These are phyloP conservation scores for Herpetomonas tarakana DNA, from an alignment of 208 protist species.

Conservation along the genomic window DNA sequence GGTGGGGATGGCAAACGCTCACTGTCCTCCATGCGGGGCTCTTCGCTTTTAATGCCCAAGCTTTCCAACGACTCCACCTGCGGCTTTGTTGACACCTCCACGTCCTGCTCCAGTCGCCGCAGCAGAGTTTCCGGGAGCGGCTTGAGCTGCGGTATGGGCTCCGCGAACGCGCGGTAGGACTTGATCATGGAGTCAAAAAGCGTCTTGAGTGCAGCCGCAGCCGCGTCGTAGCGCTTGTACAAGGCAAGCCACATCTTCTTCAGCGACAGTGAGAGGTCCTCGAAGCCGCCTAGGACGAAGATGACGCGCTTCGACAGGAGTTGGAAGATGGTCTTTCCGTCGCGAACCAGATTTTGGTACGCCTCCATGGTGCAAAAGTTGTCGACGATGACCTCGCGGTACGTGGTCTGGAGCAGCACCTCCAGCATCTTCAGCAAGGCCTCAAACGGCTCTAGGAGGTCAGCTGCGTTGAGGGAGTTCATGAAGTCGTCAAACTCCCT, in stretches of 20 bases:
- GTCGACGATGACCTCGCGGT: constrained; percentile 55
- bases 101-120: constrained; percentile 33
- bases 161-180: constrained; percentile 47
- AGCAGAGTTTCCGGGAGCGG: constrained; percentile 39
- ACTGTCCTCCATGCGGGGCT: not conserved
- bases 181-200: constrained; percentile 51
- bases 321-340: constrained; percentile 65
- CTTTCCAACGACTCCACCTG: constrained; percentile 39
- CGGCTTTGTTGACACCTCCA: constrained; percentile 25
- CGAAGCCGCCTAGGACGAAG: constrained; percentile 59
- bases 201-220: constrained; percentile 23
- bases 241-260: constrained; percentile 49
- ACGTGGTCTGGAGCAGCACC: constrained; percentile 30
- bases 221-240: constrained; percentile 34
- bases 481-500: constrained; percentile 47
- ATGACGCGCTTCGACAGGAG: constrained; percentile 58
- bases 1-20: not conserved
- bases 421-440: constrained; percentile 34
- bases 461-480: constrained; percentile 32
- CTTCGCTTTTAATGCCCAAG: constrained; percentile 35
- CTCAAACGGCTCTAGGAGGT: constrained; percentile 36
- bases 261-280: constrained; percentile 30
- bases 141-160: constrained; percentile 52
- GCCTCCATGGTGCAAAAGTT: constrained; percentile 80
- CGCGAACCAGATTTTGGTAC: constrained; percentile 51